Base-by-base conservation (phyloP, 345 rosid genomes). In the Sonneratia caseolaris region DNA sequence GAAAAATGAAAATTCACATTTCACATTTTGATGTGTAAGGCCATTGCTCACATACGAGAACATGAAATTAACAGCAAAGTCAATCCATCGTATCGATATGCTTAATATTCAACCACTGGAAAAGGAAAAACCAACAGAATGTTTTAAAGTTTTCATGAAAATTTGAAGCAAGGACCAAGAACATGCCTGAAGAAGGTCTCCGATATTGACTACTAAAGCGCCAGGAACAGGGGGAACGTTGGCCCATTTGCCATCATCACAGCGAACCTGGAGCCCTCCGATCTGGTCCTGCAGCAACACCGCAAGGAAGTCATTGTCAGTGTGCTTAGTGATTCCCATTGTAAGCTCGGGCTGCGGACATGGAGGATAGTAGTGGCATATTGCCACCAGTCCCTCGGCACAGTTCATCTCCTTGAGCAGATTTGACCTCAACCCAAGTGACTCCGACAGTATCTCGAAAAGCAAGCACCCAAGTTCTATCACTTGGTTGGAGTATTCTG, bases 301-400 rank as follows among this genome's bases (percentile, higher is more conserved):
- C 0, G 88, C 80, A 32, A 89, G 69, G 75, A 87, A 89, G 74
- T 79, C 76, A 24, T 27, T 71, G 78, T 85, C 91, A 2, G 85
- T 36, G 43, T 84, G 91, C 56, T 73, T 68, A 75, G 79, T 76
- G 65, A 84, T 70, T 40, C 90, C 91, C 61, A 86, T 13, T 19
- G 91, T 81, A 36, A 81, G 72, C 32, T 83, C 87, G 8, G 91
- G 90, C 78, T 79, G 79, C 2, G 89, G 95, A 62, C 91, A 89
- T 0, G 83, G 73, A 1, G 88, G 90, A 70, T 85, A 87, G 75
- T 89, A 89, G 71, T 87, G 89, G 70, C 81, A 37, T 7, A 89
- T 56, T 59, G 81, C 47, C 19, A 10, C 13, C 2, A 84, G 74
- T 5, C 91, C 88, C 65, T 80, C 76, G 0, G 75, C 71, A 32